phyloP scores from a whole-genome alignment of 2,329 filamentous ascomycete genomes.

The Alternaria viburni region DNA sequence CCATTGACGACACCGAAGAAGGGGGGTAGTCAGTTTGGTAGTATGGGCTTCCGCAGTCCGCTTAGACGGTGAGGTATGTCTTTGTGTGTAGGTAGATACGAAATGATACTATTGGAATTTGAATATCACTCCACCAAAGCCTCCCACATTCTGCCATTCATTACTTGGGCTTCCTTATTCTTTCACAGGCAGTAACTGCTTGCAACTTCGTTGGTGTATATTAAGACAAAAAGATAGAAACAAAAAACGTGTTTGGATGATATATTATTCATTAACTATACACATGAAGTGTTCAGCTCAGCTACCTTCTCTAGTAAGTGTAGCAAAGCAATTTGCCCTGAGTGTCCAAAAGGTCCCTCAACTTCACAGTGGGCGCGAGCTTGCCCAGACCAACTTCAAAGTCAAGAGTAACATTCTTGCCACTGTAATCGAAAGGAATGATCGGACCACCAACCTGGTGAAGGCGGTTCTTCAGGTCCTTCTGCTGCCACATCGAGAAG shows the following conservation, averaged over 20 bases:
- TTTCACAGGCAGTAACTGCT: no score
- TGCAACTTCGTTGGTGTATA: no score
- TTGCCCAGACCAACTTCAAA: slow-evolving; percentile 41
- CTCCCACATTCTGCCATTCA: no score
- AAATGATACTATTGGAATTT: background rate
- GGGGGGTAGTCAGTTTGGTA: slow-evolving; percentile 45
- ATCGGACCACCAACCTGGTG: slow-evolving; percentile 47
- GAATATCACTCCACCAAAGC: background rate
- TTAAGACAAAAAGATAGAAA: no score
- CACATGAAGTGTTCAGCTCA: background rate
- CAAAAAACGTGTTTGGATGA: no score
- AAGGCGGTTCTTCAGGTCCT: slow-evolving; percentile 37
- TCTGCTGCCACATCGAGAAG: slow-evolving; percentile 39
- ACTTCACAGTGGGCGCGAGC: slow-evolving; percentile 32
- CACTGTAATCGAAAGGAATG: slow-evolving; percentile 30
- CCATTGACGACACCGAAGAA: slow-evolving; percentile 60
- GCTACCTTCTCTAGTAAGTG: slow-evolving; percentile 18
- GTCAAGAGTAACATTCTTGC: slow-evolving; percentile 41
- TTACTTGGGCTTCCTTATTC: no score
- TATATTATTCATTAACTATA: background rate
- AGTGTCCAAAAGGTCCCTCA: slow-evolving; percentile 40
- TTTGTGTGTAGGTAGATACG: background rate
- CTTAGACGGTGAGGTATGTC: slow-evolving; percentile 19
- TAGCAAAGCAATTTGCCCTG: slow-evolving; percentile 27
- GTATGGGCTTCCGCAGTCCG: slow-evolving; percentile 46